Conservation (phyloP, 164 flowering plant species). For the Taxillus chinensis region DNA sequence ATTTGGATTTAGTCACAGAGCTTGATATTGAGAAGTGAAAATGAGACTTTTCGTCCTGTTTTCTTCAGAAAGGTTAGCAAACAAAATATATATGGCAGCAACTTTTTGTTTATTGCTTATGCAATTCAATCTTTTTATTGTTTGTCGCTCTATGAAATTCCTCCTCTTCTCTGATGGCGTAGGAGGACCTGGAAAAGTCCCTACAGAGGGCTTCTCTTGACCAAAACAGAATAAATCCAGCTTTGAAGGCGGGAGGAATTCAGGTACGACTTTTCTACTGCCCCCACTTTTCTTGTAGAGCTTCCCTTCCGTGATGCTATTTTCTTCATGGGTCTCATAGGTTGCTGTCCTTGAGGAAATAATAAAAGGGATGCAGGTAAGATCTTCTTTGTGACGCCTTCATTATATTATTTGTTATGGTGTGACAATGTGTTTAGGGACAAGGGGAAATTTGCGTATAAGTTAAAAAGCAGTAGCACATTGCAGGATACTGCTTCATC, state of each 20-base stretch:
- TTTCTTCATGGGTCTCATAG: constrained; percentile 18
- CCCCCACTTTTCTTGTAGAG: not conserved
- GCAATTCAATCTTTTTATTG: not conserved
- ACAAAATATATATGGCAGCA: not conserved
- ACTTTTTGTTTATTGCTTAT: not conserved
- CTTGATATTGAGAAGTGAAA: constrained; percentile 55
- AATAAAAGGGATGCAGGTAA: constrained; percentile 73
- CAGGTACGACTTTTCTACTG: constrained; percentile 32
- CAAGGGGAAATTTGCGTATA: not conserved
- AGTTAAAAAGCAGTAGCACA: not conserved
- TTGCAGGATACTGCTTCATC: constrained; percentile 54
- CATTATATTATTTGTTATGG: not conserved
- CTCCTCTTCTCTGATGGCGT: constrained; percentile 1
- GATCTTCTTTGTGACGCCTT: not conserved
- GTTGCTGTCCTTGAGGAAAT: constrained; percentile 78
- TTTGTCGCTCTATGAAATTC: not conserved
- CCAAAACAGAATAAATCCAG: constrained; percentile 54
- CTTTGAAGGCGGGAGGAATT: constrained; percentile 55
- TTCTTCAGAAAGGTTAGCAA: constrained; percentile 80
- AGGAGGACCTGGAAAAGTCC: constrained; percentile 88
- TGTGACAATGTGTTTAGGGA: not conserved
- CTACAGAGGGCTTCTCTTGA: constrained; percentile 51
- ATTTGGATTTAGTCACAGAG: constrained; percentile 56
- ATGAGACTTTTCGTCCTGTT: constrained; percentile 67
- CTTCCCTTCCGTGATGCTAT: constrained; percentile 1